phyloP scores from a whole-genome alignment of 805 yeast species.

The Maudiozyma barnettii region DNA sequence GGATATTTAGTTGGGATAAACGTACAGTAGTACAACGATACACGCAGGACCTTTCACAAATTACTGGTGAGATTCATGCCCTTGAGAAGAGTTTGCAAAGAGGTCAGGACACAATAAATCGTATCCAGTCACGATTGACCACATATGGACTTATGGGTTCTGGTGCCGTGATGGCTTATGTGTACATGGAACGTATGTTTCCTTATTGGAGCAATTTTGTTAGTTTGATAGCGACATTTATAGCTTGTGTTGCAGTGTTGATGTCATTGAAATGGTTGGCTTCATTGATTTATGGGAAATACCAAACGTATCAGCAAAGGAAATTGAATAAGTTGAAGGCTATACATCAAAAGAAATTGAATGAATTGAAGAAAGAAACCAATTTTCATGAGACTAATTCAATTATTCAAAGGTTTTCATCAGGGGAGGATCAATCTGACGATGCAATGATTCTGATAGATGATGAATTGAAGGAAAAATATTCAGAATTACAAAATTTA shows the following conservation, averaged over 20 bases:
- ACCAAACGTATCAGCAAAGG: constrained; percentile 9
- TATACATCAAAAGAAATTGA: constrained; percentile 46
- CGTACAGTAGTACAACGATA: constrained; percentile 19
- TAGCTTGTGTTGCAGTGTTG: constrained; percentile 3
- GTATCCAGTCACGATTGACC: constrained; percentile 13
- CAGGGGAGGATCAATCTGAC: constrained; percentile 41
- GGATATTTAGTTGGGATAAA: background rate
- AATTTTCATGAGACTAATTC: constrained; percentile 69
- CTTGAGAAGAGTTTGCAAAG: constrained; percentile 17
- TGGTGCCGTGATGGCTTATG: background rate
- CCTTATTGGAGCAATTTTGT: background rate
- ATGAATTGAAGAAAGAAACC: constrained; percentile 60
- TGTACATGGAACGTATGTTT: background rate
- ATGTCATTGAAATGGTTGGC: constrained; percentile 5
- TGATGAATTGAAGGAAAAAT: constrained; percentile 34
- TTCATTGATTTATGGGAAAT: constrained; percentile 6
- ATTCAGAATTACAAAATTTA: constrained; percentile 32
- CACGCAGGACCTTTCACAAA: constrained; percentile 22
- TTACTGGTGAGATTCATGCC: constrained; percentile 22
- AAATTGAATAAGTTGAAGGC: constrained; percentile 31
- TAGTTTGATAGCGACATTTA: constrained; percentile 3
- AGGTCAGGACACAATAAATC: constrained; percentile 11
- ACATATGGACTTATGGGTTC: constrained; percentile 13
- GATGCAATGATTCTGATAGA: constrained; percentile 38
- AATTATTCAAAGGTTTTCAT: constrained; percentile 53